These are phyloP conservation scores for Daldinia decipiens DNA, from an alignment of 495 filamentous ascomycete genomes.

Conservation along the genomic window DNA sequence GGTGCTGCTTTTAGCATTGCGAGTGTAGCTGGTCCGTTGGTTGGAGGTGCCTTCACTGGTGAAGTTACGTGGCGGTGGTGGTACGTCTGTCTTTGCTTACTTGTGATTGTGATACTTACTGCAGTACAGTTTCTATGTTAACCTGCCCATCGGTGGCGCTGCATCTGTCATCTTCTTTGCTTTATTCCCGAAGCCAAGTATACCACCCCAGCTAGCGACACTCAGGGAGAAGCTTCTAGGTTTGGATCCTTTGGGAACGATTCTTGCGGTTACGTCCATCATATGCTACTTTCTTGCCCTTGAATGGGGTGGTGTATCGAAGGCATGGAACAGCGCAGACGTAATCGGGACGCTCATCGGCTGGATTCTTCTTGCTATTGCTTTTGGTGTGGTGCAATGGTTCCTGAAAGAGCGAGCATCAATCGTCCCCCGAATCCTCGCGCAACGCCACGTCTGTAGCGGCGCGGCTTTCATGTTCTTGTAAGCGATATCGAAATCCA, in stretches of 20 bases:
- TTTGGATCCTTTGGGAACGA: background rate
- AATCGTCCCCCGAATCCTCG: background rate
- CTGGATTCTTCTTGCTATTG: slow-evolving; percentile 3
- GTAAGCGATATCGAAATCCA: background rate
- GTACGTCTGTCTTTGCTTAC: background rate
- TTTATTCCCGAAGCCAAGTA: slow-evolving; percentile 2
- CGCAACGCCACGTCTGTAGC: background rate
- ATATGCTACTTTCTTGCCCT: background rate
- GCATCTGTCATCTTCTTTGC: background rate
- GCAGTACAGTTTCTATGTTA: background rate
- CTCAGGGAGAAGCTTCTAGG: background rate
- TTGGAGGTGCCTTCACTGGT: background rate
- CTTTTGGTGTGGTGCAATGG: slow-evolving; percentile 1
- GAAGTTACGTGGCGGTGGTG: background rate
- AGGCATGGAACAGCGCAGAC: background rate
- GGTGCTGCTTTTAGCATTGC: slow-evolving; percentile 2
- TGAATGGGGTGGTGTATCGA: background rate
- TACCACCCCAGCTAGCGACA: background rate
- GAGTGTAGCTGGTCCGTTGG: background rate
- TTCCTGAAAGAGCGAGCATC: background rate
- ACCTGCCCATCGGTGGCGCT: background rate
- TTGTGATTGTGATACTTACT: background rate
- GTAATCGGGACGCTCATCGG: background rate
- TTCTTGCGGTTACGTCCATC: background rate
- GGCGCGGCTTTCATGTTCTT: slow-evolving; percentile 1